Conservation (phyloP, 441 rosid species). For the Mallotus japonicus region DNA sequence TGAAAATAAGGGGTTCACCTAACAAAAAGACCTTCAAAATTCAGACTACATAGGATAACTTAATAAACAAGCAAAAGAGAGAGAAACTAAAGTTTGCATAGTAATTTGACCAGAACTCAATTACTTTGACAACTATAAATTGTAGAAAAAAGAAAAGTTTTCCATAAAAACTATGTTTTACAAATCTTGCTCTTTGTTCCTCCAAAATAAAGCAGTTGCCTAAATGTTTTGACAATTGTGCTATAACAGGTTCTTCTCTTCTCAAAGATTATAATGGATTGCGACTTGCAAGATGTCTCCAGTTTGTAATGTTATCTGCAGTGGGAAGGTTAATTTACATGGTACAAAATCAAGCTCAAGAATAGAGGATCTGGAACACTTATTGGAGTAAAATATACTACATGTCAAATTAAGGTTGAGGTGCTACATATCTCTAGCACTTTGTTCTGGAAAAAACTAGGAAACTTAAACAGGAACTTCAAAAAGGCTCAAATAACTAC, state of each 20-base stretch:
- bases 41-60: slow-evolving; percentile 1
- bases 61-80: neutral
- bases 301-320: neutral
- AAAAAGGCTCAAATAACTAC: neutral
- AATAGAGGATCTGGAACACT: neutral
- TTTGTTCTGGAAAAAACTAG: neutral
- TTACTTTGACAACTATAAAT: neutral
- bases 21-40: slow-evolving; percentile 19
- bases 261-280: neutral
- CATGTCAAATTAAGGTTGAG: too few relatives aligned
- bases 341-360: neutral
- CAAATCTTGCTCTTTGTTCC: neutral
- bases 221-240: slow-evolving; percentile 1
- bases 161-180: neutral
- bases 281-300: neutral
- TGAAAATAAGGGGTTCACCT: slow-evolving; percentile 98
- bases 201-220: neutral
- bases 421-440: neutral
- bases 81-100: neutral
- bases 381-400: too few relatives aligned
- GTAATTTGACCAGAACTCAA: neutral
- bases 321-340: neutral
- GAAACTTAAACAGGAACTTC: neutral
- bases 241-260: slow-evolving; percentile 10
- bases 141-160: neutral